These are phyloP conservation scores for Elongisporangium prolatum DNA, from an alignment of 352 stramenopile genomes.

Conservation along the genomic window DNA sequence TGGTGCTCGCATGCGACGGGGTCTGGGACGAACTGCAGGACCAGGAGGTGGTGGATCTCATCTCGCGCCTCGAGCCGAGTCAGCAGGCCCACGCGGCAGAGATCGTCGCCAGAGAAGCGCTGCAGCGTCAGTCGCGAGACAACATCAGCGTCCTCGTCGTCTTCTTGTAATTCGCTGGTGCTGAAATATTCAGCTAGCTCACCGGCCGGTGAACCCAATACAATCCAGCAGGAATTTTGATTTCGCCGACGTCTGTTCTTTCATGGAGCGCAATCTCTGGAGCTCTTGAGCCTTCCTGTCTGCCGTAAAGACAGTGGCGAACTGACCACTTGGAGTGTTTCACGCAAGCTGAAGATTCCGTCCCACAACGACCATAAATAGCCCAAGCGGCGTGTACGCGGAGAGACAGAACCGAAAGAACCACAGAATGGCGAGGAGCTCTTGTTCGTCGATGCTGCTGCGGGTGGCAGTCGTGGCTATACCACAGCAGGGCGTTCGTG, in stretches of 20 bases:
- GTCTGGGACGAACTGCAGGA: constrained; percentile 76
- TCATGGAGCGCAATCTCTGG: neutral
- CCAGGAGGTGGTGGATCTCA: constrained; percentile 69
- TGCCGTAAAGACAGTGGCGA: neutral
- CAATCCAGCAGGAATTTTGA: no score
- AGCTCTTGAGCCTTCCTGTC: neutral
- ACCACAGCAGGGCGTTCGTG: neutral
- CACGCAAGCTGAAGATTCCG: neutral
- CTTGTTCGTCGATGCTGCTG: neutral
- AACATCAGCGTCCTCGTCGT: constrained; percentile 80
- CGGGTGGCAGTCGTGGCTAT: neutral
- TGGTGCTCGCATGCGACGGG: constrained; percentile 76
- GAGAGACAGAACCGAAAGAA: neutral
- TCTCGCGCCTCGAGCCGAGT: constrained; percentile 24
- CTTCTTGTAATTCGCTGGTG: constrained; percentile 38
- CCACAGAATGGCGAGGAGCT: neutral
- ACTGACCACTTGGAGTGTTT: neutral
- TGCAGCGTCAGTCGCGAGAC: constrained; percentile 54
- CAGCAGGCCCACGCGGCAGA: constrained; percentile 42
- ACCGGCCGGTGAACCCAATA: neutral
- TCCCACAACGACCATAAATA: neutral
- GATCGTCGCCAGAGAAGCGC: constrained; percentile 49
- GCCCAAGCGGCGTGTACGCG: neutral
- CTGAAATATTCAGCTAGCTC: neutral
- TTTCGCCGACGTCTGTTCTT: neutral